Evolutionary conservation across 495 filamentous ascomycete species (phyloP).

Genomic region (Xanthoparmelia taractica): DNA sequence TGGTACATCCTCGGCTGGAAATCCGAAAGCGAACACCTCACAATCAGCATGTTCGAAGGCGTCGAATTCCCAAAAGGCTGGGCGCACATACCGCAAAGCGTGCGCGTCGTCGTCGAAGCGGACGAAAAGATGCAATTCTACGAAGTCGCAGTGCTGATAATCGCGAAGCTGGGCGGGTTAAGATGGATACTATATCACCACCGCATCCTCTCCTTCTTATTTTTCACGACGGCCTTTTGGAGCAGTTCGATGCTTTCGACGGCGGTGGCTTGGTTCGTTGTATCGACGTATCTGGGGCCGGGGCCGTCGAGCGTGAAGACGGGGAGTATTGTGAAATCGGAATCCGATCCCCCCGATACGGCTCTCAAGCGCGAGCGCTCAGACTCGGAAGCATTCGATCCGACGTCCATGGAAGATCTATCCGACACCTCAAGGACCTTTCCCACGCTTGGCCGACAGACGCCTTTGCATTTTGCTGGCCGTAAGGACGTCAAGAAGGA

Average conservation of each 20-base stretch:
- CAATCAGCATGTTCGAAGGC: conserved; percentile 62
- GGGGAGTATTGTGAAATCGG: not conserved
- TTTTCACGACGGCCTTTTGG: conserved; percentile 70
- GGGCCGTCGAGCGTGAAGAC: conserved; percentile 19
- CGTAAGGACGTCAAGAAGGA: conserved; percentile 16
- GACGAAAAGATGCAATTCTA: conserved; percentile 68
- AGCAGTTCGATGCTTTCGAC: conserved; percentile 55
- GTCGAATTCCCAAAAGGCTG: conserved; percentile 53
- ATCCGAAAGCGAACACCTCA: conserved; percentile 49
- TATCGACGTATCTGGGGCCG: conserved; percentile 35
- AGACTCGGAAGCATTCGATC: conserved; percentile 27
- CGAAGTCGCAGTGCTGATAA: conserved; percentile 55
- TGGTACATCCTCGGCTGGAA: conserved; percentile 53
- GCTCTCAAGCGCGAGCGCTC: conserved; percentile 31
- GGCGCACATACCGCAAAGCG: conserved; percentile 47
- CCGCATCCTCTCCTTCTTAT: conserved; percentile 56
- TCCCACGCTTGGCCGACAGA: conserved; percentile 46
- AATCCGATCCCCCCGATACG: too few relatives aligned
- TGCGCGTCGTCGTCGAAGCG: conserved; percentile 60
- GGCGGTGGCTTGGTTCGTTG: conserved; percentile 48
- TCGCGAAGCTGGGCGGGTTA: conserved; percentile 64
- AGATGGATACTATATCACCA: conserved; percentile 82
- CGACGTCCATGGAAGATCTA: conserved; percentile 26
- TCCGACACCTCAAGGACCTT: conserved; percentile 48
- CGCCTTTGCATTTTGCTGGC: conserved; percentile 33